Conservation (phyloP, 345 rosid species). For the Geranium rotundifolium region DNA sequence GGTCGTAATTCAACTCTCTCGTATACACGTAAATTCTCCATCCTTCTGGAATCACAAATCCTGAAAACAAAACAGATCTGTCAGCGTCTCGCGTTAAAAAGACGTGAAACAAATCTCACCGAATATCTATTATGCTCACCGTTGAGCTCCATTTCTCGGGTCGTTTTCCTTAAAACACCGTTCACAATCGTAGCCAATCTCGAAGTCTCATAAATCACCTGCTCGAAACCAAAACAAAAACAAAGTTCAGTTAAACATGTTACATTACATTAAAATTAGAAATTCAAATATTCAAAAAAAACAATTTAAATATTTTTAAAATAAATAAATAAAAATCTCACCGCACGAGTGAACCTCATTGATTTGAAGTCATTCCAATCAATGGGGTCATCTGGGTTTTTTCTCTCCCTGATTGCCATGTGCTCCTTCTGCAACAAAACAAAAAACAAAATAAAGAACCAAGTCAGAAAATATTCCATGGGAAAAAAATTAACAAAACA, state of each 20-base stretch:
- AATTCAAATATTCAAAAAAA: too few species aligned
- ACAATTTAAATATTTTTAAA: too few species aligned
- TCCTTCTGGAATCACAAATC: conserved; percentile 70
- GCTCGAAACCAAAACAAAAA: conserved; percentile 2
- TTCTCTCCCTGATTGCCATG: conserved; percentile 26
- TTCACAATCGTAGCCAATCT: conserved; percentile 78
- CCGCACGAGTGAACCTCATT: conserved; percentile 55
- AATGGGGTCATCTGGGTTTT: conserved; percentile 33
- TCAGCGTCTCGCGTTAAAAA: too few species aligned
- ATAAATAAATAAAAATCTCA: conserved; percentile 7
- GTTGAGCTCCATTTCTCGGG: conserved; percentile 62
- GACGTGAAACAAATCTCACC: too few species aligned
- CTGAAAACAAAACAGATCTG: conserved; percentile 22
- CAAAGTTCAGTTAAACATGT: too few species aligned
- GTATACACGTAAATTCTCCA: conserved; percentile 93
- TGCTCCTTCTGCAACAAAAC: conserved; percentile 39
- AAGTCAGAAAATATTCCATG: not conserved
- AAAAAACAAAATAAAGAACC: not conserved
- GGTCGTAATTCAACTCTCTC: conserved; percentile 73
- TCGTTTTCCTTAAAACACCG: conserved; percentile 72
- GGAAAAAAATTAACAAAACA: not conserved
- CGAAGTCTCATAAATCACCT: conserved; percentile 72
- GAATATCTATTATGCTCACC: conserved; percentile 24
- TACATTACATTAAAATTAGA: too few species aligned
- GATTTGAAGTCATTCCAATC: conserved; percentile 42